Evolutionary conservation across 2,329 filamentous ascomycete species (phyloP).

Genomic region (Elsinoe necatrix): DNA sequence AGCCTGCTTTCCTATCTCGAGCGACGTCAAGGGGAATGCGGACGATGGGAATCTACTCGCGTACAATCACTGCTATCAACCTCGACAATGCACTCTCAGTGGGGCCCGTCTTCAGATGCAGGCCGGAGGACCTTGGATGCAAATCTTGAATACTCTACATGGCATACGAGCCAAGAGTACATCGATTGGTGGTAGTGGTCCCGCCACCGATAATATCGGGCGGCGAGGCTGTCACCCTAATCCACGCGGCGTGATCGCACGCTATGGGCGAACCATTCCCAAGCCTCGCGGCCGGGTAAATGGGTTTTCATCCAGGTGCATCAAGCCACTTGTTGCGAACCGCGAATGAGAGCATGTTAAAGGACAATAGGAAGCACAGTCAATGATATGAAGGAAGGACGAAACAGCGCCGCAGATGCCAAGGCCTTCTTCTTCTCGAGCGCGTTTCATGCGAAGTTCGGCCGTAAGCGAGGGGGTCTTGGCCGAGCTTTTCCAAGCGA

Average conservation of each 20-base stretch:
- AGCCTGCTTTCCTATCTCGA: too few relatives aligned
- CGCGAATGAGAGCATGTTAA: neutral
- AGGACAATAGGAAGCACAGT: neutral
- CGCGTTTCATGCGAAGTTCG: neutral
- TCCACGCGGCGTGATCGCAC: neutral
- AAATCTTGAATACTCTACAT: too few relatives aligned
- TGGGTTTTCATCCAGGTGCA: neutral
- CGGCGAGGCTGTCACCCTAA: neutral
- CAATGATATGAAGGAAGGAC: slow-evolving; percentile 1
- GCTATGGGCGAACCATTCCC: neutral
- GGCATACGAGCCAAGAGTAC: too few relatives aligned
- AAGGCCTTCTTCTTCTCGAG: neutral
- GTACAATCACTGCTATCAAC: too few relatives aligned
- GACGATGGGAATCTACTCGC: too few relatives aligned
- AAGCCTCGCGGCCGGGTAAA: slow-evolving; percentile 1
- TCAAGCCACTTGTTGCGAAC: slow-evolving; percentile 8
- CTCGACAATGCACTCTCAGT: too few relatives aligned
- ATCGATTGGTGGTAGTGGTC: neutral
- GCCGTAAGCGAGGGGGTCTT: neutral
- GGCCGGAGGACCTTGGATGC: too few relatives aligned
- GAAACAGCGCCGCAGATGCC: neutral
- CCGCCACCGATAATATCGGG: neutral
- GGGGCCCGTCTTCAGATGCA: too few relatives aligned
- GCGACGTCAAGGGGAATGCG: too few relatives aligned
- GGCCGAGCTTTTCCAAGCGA: neutral